Percentiles rank a stretch among this genome's conserved stretches.
Conservation (phyloP, 2,329 filamentous ascomycete species). For the Aspergillus persii region DNA sequence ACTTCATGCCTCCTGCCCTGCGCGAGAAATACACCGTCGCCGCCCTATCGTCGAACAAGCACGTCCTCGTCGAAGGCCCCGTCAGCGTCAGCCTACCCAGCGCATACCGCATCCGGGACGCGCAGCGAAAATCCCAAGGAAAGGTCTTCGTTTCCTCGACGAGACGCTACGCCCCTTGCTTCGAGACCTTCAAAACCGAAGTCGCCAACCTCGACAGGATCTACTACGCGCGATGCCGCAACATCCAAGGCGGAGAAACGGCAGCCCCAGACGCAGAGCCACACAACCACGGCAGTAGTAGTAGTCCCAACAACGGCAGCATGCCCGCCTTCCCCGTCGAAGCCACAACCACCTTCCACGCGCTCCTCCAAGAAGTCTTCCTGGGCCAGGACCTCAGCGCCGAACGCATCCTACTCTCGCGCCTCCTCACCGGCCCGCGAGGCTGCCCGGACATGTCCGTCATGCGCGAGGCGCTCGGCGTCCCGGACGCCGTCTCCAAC, state of each 20-base stretch:
- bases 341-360: conserved; percentile 10
- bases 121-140: conserved; percentile 44
- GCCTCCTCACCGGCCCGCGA: conserved; percentile 46
- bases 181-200: conserved; percentile 53
- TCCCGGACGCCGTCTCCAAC: conserved; percentile 48
- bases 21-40: conserved; percentile 54
- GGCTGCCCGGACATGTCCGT: conserved; percentile 55
- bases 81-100: conserved; percentile 50
- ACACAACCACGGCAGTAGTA: neutral
- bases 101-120: conserved; percentile 48
- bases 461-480: conserved; percentile 55
- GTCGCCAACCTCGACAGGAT: conserved; percentile 53
- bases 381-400: conserved; percentile 26
- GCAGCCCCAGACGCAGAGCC: neutral
- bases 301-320: neutral
- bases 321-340: neutral
- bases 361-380: conserved; percentile 29
- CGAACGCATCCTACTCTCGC: conserved; percentile 34
- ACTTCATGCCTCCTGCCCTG: conserved; percentile 56
- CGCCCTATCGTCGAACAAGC: conserved; percentile 55
- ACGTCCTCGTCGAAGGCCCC: conserved; percentile 61
- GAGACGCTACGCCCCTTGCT: conserved; percentile 59
- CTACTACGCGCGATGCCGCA: conserved; percentile 52
- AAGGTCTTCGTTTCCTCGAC: conserved; percentile 61
- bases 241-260: conserved; percentile 38